These are phyloP conservation scores for Solanum clarkiae DNA, from an alignment of 257 asterid species.

Conservation along the genomic window DNA sequence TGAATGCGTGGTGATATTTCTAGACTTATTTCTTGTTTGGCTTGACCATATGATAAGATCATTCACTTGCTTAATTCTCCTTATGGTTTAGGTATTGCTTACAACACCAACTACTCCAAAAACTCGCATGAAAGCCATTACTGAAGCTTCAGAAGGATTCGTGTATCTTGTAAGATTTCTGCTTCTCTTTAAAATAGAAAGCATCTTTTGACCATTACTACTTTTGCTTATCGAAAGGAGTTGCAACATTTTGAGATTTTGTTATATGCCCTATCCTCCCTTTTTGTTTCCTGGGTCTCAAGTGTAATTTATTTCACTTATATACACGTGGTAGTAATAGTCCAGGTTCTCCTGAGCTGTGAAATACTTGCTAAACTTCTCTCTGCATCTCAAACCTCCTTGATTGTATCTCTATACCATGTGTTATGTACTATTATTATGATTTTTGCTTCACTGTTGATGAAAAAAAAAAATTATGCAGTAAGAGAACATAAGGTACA, in stretches of 20 bases:
- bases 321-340: not conserved
- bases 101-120: constrained; percentile 86
- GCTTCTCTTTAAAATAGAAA: not conserved
- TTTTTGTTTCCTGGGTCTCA: not conserved
- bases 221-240: not conserved
- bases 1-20: not conserved
- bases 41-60: not conserved
- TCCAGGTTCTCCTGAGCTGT: not conserved
- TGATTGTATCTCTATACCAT: not conserved
- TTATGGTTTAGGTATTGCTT: constrained; percentile 50
- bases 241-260: not conserved
- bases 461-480: not conserved
- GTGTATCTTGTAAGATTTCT: constrained; percentile 64
- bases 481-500: not conserved
- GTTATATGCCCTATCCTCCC: not conserved
- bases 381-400: not conserved
- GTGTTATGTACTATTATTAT: not conserved
- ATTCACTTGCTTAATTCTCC: not conserved
- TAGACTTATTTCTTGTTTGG: not conserved
- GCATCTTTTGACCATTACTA: not conserved
- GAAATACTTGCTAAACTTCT: not conserved
- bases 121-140: constrained; percentile 63
- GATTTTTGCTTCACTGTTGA: not conserved
- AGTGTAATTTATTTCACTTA: not conserved
- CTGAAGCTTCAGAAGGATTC: constrained; percentile 78